Percentiles rank a stretch among this genome's conserved stretches.
phyloP scores from a whole-genome alignment of 2,329 filamentous ascomycete species.

The Bimuria novae-zelandiae region DNA sequence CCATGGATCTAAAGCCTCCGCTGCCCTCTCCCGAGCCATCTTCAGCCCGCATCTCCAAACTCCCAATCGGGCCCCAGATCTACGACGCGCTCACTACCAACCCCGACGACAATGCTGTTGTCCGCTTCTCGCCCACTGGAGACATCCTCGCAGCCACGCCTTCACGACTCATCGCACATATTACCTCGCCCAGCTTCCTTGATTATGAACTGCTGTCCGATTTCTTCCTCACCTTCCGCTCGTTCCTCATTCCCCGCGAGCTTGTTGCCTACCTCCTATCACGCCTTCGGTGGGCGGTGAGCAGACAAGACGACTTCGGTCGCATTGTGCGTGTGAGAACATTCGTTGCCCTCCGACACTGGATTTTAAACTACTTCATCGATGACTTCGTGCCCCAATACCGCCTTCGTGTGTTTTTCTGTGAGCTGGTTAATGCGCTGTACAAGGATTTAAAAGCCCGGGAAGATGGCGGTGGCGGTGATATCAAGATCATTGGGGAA shows the following conservation, averaged over 20 bases:
- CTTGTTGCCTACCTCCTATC: conserved; percentile 84
- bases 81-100: conserved; percentile 82
- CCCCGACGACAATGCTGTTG: conserved; percentile 79
- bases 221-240: conserved; percentile 94
- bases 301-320: conserved; percentile 78
- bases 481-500: conserved; percentile 87
- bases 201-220: conserved; percentile 97
- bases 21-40: conserved; percentile 38
- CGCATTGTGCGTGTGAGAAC: conserved; percentile 94
- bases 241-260: conserved; percentile 77
- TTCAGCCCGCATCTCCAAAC: conserved; percentile 43
- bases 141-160: conserved; percentile 89
- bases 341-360: conserved; percentile 93
- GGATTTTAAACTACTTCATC: conserved; percentile 96
- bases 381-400: conserved; percentile 88
- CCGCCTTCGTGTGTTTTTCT: conserved; percentile 76
- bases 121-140: conserved; percentile 76
- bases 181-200: conserved; percentile 92
- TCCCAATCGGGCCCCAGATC: conserved; percentile 64
- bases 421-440: conserved; percentile 73
- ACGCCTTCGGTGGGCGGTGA: conserved; percentile 83
- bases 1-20: conserved; percentile 42
- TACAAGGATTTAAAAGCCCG: conserved; percentile 58
- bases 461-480: conserved; percentile 60
- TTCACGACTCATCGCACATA: conserved; percentile 88